Evolutionary conservation across 805 yeast genomes (phyloP).

Genomic region (Candida broadrunensis): DNA sequence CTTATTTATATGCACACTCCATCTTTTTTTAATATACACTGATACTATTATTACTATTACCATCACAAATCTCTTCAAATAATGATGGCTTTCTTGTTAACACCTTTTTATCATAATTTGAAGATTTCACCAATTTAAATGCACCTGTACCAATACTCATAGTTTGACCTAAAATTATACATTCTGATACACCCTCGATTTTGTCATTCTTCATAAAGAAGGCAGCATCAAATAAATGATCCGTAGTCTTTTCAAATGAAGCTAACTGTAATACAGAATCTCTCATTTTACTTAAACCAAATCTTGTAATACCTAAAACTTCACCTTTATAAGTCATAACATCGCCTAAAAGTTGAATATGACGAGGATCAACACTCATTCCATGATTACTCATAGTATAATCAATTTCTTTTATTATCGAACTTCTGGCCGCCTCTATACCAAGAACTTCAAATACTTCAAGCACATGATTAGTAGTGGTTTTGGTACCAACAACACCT

Average conservation of each 20-base stretch:
- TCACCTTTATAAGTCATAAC: conserved; percentile 99
- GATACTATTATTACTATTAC: background rate
- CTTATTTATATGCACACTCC: background rate
- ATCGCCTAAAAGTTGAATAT: conserved; percentile 93
- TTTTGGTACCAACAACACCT: conserved; percentile 87
- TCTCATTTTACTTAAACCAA: conserved; percentile 97
- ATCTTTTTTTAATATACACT: background rate
- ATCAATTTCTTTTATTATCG: conserved; percentile 91
- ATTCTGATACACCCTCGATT: conserved; percentile 96
- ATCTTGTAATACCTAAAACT: conserved; percentile 95
- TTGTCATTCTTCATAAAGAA: conserved; percentile 95
- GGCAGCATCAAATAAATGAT: conserved; percentile 96
- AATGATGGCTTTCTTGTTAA: conserved; percentile 42
- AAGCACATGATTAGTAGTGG: conserved; percentile 86
- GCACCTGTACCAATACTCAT: conserved; percentile 98
- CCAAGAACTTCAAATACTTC: conserved; percentile 90
- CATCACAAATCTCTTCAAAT: conserved; percentile 33
- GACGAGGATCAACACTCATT: conserved; percentile 99
- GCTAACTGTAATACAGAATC: conserved; percentile 97
- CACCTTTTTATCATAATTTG: conserved; percentile 41
- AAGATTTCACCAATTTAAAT: conserved; percentile 73
- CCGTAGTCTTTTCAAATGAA: conserved; percentile 96
- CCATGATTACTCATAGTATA: conserved; percentile 99
- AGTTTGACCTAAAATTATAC: conserved; percentile 96
- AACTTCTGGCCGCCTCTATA: conserved; percentile 94